A percentile compares a stretch with the other conserved stretches of the same genome.
phyloP scores from a whole-genome alignment of 345 rosid genomes.

The Salix caprea region DNA sequence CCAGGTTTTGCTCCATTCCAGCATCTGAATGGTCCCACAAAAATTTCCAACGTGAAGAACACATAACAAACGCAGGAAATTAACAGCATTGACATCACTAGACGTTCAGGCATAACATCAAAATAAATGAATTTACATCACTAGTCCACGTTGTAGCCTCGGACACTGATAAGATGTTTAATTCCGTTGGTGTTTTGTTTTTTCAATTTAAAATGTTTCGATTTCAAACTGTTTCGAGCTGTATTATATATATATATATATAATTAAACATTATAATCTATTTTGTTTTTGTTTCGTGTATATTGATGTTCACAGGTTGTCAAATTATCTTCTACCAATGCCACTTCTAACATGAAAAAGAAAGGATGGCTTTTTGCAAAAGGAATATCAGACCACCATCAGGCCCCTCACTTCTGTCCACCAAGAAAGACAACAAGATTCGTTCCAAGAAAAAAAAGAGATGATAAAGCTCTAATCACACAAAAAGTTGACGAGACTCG shows the following conservation, averaged over 20 bases:
- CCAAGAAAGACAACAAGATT: constrained; percentile 6
- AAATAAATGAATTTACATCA: background rate
- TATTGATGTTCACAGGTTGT: background rate
- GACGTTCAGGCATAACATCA: background rate
- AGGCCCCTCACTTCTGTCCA: background rate
- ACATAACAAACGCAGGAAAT: background rate
- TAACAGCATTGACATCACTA: background rate
- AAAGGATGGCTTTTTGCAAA: background rate
- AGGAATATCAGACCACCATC: constrained; percentile 1
- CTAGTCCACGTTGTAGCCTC: background rate
- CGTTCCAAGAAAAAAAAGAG: background rate
- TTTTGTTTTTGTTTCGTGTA: background rate
- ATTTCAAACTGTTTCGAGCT: no score
- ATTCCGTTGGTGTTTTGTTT: no score
- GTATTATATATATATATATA: no score
- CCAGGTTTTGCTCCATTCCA: constrained; percentile 49
- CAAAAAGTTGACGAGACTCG: background rate
- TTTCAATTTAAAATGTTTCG: no score
- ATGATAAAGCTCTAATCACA: background rate
- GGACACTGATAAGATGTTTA: no score
- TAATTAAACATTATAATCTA: no score
- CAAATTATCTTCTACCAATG: background rate
- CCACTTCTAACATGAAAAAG: background rate
- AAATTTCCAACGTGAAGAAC: background rate
- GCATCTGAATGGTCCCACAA: constrained; percentile 26